Percentiles rank a stretch among this genome's conserved stretches.
Evolutionary conservation across 345 rosid species (phyloP).

Genomic region (Populus tremula): DNA sequence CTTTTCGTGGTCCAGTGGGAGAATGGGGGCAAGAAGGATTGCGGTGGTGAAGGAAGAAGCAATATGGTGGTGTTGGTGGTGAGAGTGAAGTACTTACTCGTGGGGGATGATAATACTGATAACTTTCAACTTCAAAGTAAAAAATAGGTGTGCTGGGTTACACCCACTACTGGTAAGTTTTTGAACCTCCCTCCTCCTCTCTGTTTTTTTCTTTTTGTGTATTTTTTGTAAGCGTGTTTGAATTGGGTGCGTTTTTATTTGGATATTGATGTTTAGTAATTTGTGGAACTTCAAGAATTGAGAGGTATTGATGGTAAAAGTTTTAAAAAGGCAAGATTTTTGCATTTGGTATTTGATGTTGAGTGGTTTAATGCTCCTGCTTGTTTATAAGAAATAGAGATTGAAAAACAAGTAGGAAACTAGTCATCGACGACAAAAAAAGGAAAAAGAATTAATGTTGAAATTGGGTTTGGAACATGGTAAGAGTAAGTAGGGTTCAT

Average conservation of each 20-base stretch:
- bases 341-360: too few relatives aligned
- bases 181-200: neutral
- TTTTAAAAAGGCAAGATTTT: too few relatives aligned
- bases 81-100: neutral
- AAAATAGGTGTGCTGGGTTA: slow-evolving; percentile 21
- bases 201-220: neutral
- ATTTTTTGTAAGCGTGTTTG: neutral
- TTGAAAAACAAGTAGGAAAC: neutral
- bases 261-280: neutral
- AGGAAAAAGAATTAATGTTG: neutral
- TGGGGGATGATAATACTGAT: neutral
- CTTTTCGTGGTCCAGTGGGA: slow-evolving; percentile 1
- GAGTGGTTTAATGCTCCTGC: too few relatives aligned
- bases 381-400: too few relatives aligned
- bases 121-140: neutral
- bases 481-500: neutral
- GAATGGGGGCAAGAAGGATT: neutral
- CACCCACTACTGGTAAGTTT: slow-evolving; percentile 9
- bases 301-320: neutral
- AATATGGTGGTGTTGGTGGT: slow-evolving; percentile 9
- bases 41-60: slow-evolving; percentile 11
- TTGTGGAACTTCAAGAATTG: neutral
- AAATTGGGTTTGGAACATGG: neutral
- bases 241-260: neutral
- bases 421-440: neutral